Conservation (phyloP, 2,329 filamentous ascomycete genomes). For the Epichloe gansuensis region DNA sequence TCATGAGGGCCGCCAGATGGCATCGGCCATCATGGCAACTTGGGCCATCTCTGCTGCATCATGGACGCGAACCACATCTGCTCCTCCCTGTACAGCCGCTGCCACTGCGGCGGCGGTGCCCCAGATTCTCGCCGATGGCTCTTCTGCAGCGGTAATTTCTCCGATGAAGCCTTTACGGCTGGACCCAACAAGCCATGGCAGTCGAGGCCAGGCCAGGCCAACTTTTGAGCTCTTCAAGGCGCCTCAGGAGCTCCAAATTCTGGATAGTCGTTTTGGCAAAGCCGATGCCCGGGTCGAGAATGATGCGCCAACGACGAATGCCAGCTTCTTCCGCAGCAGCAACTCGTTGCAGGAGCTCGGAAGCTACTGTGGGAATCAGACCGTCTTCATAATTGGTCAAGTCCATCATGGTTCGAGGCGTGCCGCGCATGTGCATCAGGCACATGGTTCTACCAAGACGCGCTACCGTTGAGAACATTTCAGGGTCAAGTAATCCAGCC, state of each 20-base stretch:
- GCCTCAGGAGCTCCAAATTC: conserved; percentile 67
- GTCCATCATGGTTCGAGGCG: conserved; percentile 66
- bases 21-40: conserved; percentile 80
- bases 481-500: conserved; percentile 62
- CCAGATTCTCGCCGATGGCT: conserved; percentile 60
- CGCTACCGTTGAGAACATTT: conserved; percentile 75
- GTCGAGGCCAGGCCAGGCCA: conserved; percentile 52
- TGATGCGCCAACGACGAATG: conserved; percentile 82
- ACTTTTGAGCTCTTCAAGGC: conserved; percentile 49
- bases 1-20: conserved; percentile 55
- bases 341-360: conserved; percentile 60
- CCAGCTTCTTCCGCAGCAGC: conserved; percentile 66
- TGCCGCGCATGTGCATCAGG: conserved; percentile 91
- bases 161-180: conserved; percentile 89
- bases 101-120: conserved; percentile 84
- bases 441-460: conserved; percentile 64
- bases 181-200: conserved; percentile 83
- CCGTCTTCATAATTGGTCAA: conserved; percentile 58
- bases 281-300: conserved; percentile 86
- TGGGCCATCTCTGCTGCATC: conserved; percentile 78
- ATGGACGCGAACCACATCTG: conserved; percentile 86
- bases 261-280: conserved; percentile 79
- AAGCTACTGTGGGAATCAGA: conserved; percentile 50
- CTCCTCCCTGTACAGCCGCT: conserved; percentile 74
- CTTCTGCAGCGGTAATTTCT: conserved; percentile 60